A percentile compares a stretch with the other conserved stretches of the same genome.
These are phyloP conservation scores for Ceratopteris richardii DNA, from an alignment of 75 land plant genomes.

Conservation along the genomic window DNA sequence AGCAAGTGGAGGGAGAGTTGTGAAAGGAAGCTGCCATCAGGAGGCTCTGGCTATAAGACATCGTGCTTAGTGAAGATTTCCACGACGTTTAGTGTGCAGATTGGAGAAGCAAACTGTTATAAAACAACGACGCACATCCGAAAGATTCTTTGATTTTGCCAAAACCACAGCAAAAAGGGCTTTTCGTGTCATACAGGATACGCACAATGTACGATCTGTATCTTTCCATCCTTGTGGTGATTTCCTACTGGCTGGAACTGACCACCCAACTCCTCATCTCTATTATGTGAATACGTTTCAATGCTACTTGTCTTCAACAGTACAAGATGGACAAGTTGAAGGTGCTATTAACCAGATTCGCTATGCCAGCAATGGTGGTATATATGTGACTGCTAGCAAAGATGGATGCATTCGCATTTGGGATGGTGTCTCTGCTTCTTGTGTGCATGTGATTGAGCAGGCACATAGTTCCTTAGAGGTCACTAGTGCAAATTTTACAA, in stretches of 20 bases:
- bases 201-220: slow-evolving; percentile 94
- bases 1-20: too few species aligned
- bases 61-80: too few species aligned
- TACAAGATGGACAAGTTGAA: slow-evolving; percentile 48
- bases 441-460: slow-evolving; percentile 62
- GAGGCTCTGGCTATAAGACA: too few species aligned
- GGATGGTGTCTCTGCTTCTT: slow-evolving; percentile 72
- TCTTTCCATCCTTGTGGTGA: slow-evolving; percentile 95
- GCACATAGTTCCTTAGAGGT: slow-evolving; percentile 87
- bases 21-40: too few species aligned
- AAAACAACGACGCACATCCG: too few species aligned
- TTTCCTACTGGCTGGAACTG: slow-evolving; percentile 89
- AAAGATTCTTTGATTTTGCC: slow-evolving; percentile 90
- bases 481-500: slow-evolving; percentile 73
- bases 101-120: too few species aligned
- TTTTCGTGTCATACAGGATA: slow-evolving; percentile 77
- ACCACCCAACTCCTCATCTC: slow-evolving; percentile 81
- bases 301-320: slow-evolving; percentile 62
- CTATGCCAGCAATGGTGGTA: slow-evolving; percentile 65
- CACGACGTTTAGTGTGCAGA: too few species aligned
- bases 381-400: slow-evolving; percentile 96
- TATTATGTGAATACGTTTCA: slow-evolving; percentile 85
- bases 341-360: slow-evolving; percentile 87
- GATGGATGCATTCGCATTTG: slow-evolving; percentile 83
- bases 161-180: slow-evolving; percentile 77